A percentile compares a stretch with the other conserved stretches of the same genome.
phyloP scores from a whole-genome alignment of 2,329 filamentous ascomycete species.

The Trichoderma koningiopsis region DNA sequence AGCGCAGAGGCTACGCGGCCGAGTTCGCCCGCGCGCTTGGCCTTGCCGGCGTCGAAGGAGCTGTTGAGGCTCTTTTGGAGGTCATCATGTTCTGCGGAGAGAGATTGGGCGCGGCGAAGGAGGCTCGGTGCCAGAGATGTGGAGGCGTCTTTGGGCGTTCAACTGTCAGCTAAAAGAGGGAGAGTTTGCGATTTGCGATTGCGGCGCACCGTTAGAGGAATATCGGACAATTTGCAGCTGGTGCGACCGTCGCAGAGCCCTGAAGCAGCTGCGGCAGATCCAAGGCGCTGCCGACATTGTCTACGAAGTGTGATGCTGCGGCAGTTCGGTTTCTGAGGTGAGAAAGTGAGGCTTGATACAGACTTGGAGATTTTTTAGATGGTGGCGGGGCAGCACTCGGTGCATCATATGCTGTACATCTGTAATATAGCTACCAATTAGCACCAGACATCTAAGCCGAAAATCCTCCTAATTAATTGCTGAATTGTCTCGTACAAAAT shows the following conservation, averaged over 20 bases:
- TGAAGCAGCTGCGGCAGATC: conserved; percentile 42
- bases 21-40: conserved; percentile 64
- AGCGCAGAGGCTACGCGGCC: conserved; percentile 59
- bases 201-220: conserved; percentile 38
- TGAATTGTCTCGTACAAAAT: background rate
- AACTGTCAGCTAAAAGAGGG: background rate
- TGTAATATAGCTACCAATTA: background rate
- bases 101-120: conserved; percentile 59
- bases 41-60: conserved; percentile 58
- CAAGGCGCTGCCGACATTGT: conserved; percentile 41
- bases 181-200: background rate
- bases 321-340: background rate
- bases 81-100: conserved; percentile 59
- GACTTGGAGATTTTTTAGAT: conserved; percentile 16
- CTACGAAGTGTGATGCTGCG: background rate
- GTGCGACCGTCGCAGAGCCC: conserved; percentile 34
- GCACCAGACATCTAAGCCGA: no score
- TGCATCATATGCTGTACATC: background rate
- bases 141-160: conserved; percentile 23
- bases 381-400: conserved; percentile 5
- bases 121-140: conserved; percentile 54
- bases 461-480: background rate
- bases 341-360: background rate
- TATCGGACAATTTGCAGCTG: conserved; percentile 37
- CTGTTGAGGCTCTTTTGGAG: conserved; percentile 55